Base-by-base conservation (phyloP, 768 basidiomycete genomes). In the Hypholoma sublateritium region DNA sequence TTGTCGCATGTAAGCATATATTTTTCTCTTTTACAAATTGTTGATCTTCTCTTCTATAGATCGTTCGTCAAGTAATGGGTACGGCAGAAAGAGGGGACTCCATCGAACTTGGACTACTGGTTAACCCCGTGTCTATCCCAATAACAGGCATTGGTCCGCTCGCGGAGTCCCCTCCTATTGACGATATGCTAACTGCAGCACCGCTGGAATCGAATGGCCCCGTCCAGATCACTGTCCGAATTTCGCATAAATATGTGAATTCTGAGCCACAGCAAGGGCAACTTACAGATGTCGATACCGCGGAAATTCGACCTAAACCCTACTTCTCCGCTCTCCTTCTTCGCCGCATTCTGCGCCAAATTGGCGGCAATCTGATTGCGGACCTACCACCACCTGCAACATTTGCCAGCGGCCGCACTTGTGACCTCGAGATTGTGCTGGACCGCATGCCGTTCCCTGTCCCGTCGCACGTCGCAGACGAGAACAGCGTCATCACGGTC, bases 21-120 rank as follows among this genome's bases (percentile, higher is more conserved):
- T 41, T 59, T 36, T 34, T 45, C 34, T 28, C 57, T 21, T 37
- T 35, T 50, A 32, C 64, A 13, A 53, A 65, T 72, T 49, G 67
- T 48, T 50, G 22, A 24, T 25, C 50, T 50, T 42, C 60, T 42
- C 55, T 51, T 34, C 37, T 52, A 37, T 65, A 97, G 95, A 80
- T 95, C 59, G 73, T 93, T 51, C 89, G 93, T 28, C 95, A 95
- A 78, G 77, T 96, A 41, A 72, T 98, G 39, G 75, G 75, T 43
- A 83, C 85, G 32, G 78, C 91, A n/a, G 75, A 75, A 46, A 74
- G 68, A 35, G 91, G 91, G 13, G 95, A 97, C 68, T 85, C 89
- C 34, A 81, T 98, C 45, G 94, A 96, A 66, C 72, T 97, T 54
- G 93, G 95, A 7, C 80, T 98, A 19, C 80, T 82, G 58, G 74